Evolutionary conservation across 2,329 filamentous ascomycete species (phyloP), one percentile per base, ranked within the genome.

Genomic region (Ophiocordyceps unilateralis): DNA sequence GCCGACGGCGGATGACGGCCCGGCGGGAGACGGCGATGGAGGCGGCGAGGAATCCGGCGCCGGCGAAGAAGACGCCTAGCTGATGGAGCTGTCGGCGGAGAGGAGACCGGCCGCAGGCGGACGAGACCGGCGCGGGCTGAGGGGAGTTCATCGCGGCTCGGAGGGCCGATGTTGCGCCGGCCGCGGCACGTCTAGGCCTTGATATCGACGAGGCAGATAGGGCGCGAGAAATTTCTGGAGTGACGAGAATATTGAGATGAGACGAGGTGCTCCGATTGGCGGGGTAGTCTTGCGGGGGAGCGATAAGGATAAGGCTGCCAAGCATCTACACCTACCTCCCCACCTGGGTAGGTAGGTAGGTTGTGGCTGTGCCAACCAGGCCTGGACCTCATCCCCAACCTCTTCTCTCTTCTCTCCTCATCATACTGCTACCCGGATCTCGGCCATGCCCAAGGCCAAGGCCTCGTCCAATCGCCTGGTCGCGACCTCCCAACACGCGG

Each of bases 21-120:
- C 88, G 77, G 24, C 81, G 72, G 1, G 84, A 83, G 24, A 93
- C 66, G 43, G 80, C 56, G 2, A 82, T 67, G 1, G 86, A 84
- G 48, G 87, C 68, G 20, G 74, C 65, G 49, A 93, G 73, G 62
- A 93, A 93, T 44, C 75, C 69, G 11, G 83, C 71, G 37, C 89
- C 89, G 47, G 79, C 77, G 51, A 80, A 67, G 60, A 91, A 81
- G 46, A 94, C 62, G 21, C 76, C 69, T 14, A 85, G 61, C 58
- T 87, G 80, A n/a, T 36, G 32, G 32, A 36, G 32, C 32, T 36
- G 32, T 4, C 32, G 32, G n/a, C 32, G 32, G 32, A 36, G 17
- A 9, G 32, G 32, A 7, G 32, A n/a, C n/a, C n/a, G n/a, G n/a
- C n/a, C n/a, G n/a, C n/a, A n/a, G n/a, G n/a, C n/a, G 24, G 24